Base-by-base conservation (phyloP, 2,329 filamentous ascomycete genomes). In the Chrysoporthe cubensis region DNA sequence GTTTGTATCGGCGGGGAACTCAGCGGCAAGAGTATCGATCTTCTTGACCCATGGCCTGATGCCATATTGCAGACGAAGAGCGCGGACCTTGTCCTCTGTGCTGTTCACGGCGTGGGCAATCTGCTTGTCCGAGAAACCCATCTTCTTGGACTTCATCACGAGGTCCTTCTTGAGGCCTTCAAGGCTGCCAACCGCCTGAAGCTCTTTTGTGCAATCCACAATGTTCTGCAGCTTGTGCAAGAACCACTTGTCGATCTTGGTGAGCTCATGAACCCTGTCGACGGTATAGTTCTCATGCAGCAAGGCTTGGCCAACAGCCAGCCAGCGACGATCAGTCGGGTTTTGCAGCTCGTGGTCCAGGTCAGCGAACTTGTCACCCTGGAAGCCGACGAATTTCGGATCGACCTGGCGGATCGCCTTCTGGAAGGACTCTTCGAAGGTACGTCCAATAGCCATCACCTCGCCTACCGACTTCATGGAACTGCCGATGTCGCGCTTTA, bases 191-290 rank as follows among this genome's bases (percentile, higher is more conserved):
- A 93, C 89, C 43, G 91, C 88, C 82, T 97, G 88, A 71, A 99
- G 88, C 78, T 97, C 92, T 72, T 88, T 89, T 69, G 91, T 93
- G 83, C 91, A 94, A 80, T 98, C 88, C 64, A 97, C 96, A 75
- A 99, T 92, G 84, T 98, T 98, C 83, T 97, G 90, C 63, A 99
- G 89, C 87, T 99, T 98, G 89, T 97, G 89, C 74, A 99, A 83
- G 86, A 99, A 99, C 96, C 96, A 98, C 82, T 97, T 97, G 84
- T 98, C 96, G 75, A 99, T 99, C 87, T 97, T 97, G 82, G 92
- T 97, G 74, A 99, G 84, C 7, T 97, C 93, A 78, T 98, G 94
- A 18, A 99, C 86, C 79, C 87, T 90, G 72, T 99, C 95, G 59
- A 97, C 94, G 1, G 92, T 89, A 85, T 99, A 99, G 80, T 91